phyloP scores from a whole-genome alignment of 2,329 filamentous ascomycete species.

The Tothia fuscella region DNA sequence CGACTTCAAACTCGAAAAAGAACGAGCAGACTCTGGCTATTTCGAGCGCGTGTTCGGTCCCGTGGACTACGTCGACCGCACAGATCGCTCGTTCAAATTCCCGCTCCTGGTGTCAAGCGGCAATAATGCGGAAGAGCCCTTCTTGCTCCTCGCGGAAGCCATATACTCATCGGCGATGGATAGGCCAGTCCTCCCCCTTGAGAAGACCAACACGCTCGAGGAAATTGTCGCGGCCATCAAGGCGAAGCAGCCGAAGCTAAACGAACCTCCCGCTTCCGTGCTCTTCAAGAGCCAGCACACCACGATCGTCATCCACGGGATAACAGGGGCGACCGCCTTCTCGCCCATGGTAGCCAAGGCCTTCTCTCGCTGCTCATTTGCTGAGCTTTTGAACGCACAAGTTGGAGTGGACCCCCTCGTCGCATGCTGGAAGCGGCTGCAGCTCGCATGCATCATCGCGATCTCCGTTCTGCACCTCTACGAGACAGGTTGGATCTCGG shows the following conservation, averaged over 20 bases:
- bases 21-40: too few relatives aligned
- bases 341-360: too few relatives aligned
- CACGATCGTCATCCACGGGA: constrained; percentile 6
- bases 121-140: constrained; percentile 1
- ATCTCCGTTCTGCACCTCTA: too few relatives aligned
- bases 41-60: too few relatives aligned
- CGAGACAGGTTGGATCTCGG: too few relatives aligned
- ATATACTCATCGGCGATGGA: constrained; percentile 3
- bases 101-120: neutral
- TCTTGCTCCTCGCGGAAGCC: constrained; percentile 2
- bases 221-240: constrained; percentile 3
- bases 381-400: too few relatives aligned
- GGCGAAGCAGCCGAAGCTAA: neutral
- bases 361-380: too few relatives aligned
- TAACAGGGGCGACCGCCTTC: too few relatives aligned
- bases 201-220: constrained; percentile 2
- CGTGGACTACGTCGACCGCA: constrained; percentile 2
- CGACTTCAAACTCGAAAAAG: too few relatives aligned
- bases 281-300: constrained; percentile 7
- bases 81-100: constrained; percentile 4
- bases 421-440: too few relatives aligned
- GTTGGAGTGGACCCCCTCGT: too few relatives aligned
- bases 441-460: too few relatives aligned
- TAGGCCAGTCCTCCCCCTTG: constrained; percentile 1
- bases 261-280: neutral